Conservation (phyloP, 306 rosid species). For the Trifolium fragiferum region DNA sequence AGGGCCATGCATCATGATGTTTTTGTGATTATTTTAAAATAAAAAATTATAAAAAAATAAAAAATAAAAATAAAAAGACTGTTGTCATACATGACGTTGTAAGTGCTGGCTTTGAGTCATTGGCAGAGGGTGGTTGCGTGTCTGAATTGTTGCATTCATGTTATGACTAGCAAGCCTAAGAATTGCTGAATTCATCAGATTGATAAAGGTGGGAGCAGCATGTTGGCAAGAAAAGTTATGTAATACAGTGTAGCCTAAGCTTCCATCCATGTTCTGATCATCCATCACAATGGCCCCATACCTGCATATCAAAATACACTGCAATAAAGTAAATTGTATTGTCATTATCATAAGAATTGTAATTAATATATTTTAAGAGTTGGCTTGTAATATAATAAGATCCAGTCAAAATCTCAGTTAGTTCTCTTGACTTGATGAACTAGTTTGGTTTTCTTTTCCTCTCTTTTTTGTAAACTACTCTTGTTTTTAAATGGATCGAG, state of each 20-base stretch:
- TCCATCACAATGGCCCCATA: constrained; percentile 96
- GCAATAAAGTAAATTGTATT: constrained; percentile 26
- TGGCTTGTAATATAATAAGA: constrained; percentile 17
- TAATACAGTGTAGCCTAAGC: constrained; percentile 89
- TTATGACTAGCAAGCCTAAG: constrained; percentile 72
- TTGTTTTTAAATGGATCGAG: constrained; percentile 17
- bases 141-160: constrained; percentile 76
- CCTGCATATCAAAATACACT: constrained; percentile 54
- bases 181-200: constrained; percentile 89
- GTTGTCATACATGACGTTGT: constrained; percentile 77
- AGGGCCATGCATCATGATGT: constrained; percentile 2
- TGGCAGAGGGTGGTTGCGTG: constrained; percentile 95
- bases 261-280: constrained; percentile 76
- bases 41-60: constrained; percentile 20
- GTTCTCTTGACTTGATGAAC: constrained; percentile 3
- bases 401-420: constrained; percentile 4
- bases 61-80: constrained; percentile 36
- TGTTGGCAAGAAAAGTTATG: constrained; percentile 96
- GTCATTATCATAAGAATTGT: constrained; percentile 8
- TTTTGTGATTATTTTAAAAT: neutral
- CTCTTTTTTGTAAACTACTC: neutral
- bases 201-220: constrained; percentile 93
- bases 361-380: constrained; percentile 14
- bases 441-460: constrained; percentile 19
- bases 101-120: constrained; percentile 85